Evolutionary conservation across 768 basidiomycete genomes (phyloP), one percentile per base, ranked within the genome.

Genomic region (Termitomyces bulborhizus): DNA sequence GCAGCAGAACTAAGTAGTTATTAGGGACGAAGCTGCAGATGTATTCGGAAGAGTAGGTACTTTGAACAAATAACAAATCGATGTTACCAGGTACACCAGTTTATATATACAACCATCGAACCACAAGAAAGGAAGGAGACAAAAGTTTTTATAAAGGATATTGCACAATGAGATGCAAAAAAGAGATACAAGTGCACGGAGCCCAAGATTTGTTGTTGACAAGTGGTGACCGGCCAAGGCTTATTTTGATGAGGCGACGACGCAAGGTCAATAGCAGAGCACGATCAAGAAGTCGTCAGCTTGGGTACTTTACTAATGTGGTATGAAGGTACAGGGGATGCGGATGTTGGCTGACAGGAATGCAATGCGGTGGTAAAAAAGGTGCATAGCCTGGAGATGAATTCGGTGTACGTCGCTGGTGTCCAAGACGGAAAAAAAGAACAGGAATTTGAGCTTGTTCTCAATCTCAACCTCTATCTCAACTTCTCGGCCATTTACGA

Each of bases 361-460:
- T 55, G 57, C 60, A 15, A n/a, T n/a, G n/a, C n/a, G n/a, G 39
- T 29, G n/a, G n/a, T n/a, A n/a, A n/a, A n/a, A 6, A 43, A 13
- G 42, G 39, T 51, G 54, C 37, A 29, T 21, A 47, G 46, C 24
- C 41, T 31, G 26, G 26, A 40, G 51, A 43, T 54, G 55, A 60
- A 46, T 42, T 48, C 34, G 40, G 46, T 21, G 56, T 32, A 44
- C 41, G 50, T n/a, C 13, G 46, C 39, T 18, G 59, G 26, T 12
- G 36, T 32, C 29, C 66, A 62, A 24, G 70, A 77, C 18, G n/a
- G 81, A 75, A 66, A 90, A 91, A 51, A 84, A 72, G 73, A 91
- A 90, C 41, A 92, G 73, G 34, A 82, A 74, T 69, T 90, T 88
- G 42, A 74, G 68, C 60, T 77, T 73, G 58, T 78, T 76, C 51